Evolutionary conservation across 306 rosid species (phyloP).

Genomic region (Coriaria nepalensis): DNA sequence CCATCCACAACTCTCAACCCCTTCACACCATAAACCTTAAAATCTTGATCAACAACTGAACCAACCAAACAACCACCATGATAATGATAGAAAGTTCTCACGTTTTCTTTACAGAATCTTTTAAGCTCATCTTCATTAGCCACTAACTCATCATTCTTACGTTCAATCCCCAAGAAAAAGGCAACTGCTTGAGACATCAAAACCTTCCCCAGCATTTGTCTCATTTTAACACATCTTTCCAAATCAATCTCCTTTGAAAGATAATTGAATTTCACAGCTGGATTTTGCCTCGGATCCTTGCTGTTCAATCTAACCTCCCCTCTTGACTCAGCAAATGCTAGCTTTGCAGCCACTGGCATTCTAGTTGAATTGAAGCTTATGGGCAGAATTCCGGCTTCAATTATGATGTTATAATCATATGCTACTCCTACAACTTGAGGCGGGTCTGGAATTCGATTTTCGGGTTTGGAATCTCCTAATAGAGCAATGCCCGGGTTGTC

Average conservation of each 20-base stretch:
- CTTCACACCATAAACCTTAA: conserved; percentile 38
- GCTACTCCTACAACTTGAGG: conserved; percentile 59
- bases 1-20: conserved; percentile 52
- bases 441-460: conserved; percentile 46
- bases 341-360: conserved; percentile 48
- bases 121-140: conserved; percentile 23
- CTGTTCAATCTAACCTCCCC: conserved; percentile 37
- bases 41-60: conserved; percentile 40
- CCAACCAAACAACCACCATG: conserved; percentile 61
- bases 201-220: conserved; percentile 33
- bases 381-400: conserved; percentile 51
- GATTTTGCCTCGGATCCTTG: conserved; percentile 58
- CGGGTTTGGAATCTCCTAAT: conserved; percentile 34
- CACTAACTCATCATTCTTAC: conserved; percentile 16
- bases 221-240: conserved; percentile 37
- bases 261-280: conserved; percentile 55
- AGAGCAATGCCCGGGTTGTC: conserved; percentile 58
- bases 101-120: conserved; percentile 36
- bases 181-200: conserved; percentile 44
- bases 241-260: conserved; percentile 33
- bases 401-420: conserved; percentile 34
- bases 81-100: conserved; percentile 53
- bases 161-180: conserved; percentile 27
- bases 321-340: conserved; percentile 42
- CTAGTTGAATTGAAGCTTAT: conserved; percentile 33